A percentile compares a stretch with the other conserved stretches of the same genome.
phyloP scores from a whole-genome alignment of 768 basidiomycete genomes.

The Mycena filopes region DNA sequence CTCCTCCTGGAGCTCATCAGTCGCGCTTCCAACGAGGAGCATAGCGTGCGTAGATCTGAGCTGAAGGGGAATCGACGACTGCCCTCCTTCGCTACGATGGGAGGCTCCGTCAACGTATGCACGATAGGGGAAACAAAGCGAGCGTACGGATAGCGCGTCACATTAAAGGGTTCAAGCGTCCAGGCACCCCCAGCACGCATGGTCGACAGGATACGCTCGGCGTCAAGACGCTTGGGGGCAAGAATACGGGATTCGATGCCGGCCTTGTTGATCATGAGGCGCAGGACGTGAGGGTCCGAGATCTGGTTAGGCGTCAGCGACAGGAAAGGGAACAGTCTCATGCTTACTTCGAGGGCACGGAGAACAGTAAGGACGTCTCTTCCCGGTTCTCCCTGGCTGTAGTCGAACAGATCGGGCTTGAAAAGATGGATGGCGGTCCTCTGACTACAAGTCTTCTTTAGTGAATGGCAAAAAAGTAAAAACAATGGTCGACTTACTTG shows the following conservation, averaged over 20 bases:
- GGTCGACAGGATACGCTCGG: constrained; percentile 59
- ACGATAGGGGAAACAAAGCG: background rate
- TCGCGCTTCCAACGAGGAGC: constrained; percentile 30
- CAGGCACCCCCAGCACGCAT: constrained; percentile 68
- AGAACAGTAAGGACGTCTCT: constrained; percentile 75
- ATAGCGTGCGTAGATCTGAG: constrained; percentile 4
- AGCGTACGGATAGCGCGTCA: constrained; percentile 73
- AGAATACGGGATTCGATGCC: constrained; percentile 81
- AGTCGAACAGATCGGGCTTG: constrained; percentile 86
- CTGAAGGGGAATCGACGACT: constrained; percentile 27
- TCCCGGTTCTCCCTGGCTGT: constrained; percentile 75
- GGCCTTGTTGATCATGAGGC: constrained; percentile 81
- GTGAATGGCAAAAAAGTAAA: background rate
- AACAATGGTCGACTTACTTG: constrained; percentile 63
- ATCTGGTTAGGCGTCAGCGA: constrained; percentile 60
- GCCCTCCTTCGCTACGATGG: constrained; percentile 29
- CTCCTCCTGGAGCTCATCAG: constrained; percentile 19
- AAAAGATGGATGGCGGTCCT: constrained; percentile 68
- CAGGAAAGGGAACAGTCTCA: background rate
- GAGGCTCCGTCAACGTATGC: background rate
- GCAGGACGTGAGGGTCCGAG: constrained; percentile 75
- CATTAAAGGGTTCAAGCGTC: constrained; percentile 70
- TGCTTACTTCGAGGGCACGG: constrained; percentile 80
- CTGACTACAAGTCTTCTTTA: constrained; percentile 45
- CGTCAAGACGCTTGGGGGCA: constrained; percentile 70